A percentile compares a stretch with the other conserved stretches of the same genome.
Conservation (phyloP, 2,329 filamentous ascomycete species). For the Cercospora nicotianae region DNA sequence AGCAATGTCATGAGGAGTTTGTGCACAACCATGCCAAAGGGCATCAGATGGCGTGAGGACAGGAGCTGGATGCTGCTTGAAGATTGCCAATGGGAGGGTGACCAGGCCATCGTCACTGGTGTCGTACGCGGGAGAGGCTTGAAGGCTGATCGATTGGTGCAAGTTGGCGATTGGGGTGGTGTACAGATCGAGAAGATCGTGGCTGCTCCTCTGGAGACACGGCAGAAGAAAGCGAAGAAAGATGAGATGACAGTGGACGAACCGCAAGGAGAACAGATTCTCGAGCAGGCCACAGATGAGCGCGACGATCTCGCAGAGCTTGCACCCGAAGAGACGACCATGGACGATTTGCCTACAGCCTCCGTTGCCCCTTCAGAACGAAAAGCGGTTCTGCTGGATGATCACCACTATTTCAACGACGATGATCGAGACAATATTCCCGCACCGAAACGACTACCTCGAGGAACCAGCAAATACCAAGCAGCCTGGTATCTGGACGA, state of each 20-base stretch:
- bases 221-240: slow-evolving; percentile 55
- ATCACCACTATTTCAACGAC: slow-evolving; percentile 97
- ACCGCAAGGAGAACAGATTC: slow-evolving; percentile 55
- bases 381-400: slow-evolving; percentile 90
- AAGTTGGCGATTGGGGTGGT: slow-evolving; percentile 90
- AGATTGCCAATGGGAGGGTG: slow-evolving; percentile 67
- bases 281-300: slow-evolving; percentile 74
- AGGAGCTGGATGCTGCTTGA: slow-evolving; percentile 95
- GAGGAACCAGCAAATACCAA: slow-evolving; percentile 91
- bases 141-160: slow-evolving; percentile 85
- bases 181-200: slow-evolving; percentile 90
- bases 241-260: slow-evolving; percentile 67
- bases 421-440: slow-evolving; percentile 66
- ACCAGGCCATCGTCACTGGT: slow-evolving; percentile 66
- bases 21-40: slow-evolving; percentile 89
- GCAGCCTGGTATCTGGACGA: slow-evolving; percentile 88
- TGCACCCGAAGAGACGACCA: slow-evolving; percentile 80
- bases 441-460: slow-evolving; percentile 73
- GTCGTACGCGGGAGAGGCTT: slow-evolving; percentile 81
- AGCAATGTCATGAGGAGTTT: slow-evolving; percentile 86
- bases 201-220: slow-evolving; percentile 65
- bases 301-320: slow-evolving; percentile 80
- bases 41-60: slow-evolving; percentile 92
- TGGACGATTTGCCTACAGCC: slow-evolving; percentile 64
- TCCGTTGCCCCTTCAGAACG: slow-evolving; percentile 51